These are phyloP conservation scores for Exsudoporus frostii DNA, from an alignment of 768 basidiomycete genomes.

Conservation along the genomic window DNA sequence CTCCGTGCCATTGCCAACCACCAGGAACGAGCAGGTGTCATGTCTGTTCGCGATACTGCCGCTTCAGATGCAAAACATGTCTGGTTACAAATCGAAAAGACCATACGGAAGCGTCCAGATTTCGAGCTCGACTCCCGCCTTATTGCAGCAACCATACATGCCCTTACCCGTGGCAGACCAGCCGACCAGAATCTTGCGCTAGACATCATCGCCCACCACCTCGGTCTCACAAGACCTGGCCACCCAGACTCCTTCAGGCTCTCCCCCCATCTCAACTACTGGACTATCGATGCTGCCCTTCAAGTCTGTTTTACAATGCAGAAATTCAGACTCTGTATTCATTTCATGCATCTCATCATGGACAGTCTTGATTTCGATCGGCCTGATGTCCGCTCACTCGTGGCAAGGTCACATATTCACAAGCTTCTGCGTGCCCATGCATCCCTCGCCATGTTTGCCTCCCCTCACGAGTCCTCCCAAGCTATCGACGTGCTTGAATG, in stretches of 20 bases:
- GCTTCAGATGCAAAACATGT: conserved; percentile 68
- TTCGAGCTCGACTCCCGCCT: conserved; percentile 54
- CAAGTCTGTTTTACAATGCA: conserved; percentile 50
- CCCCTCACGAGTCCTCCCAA: conserved; percentile 39
- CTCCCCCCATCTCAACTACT: conserved; percentile 40
- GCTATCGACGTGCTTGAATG: conserved; percentile 63
- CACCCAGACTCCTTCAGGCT: conserved; percentile 39
- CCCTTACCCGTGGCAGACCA: conserved; percentile 52
- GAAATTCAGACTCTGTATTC: conserved; percentile 45
- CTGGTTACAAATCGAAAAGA: conserved; percentile 64
- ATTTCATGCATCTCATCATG: conserved; percentile 61
- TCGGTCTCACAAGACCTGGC: conserved; percentile 53
- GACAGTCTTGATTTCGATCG: conserved; percentile 30
- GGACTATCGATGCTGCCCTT: conserved; percentile 53
- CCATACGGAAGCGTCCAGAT: conserved; percentile 41
- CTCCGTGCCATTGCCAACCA: conserved; percentile 45
- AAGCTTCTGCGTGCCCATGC: conserved; percentile 55
- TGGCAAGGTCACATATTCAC: conserved; percentile 58
- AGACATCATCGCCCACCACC: conserved; percentile 57
- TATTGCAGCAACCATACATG: conserved; percentile 50
- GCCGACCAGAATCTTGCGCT: conserved; percentile 67
- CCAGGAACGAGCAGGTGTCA: conserved; percentile 17
- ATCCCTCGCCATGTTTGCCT: conserved; percentile 37
- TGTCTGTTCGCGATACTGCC: conserved; percentile 35
- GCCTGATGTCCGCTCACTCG: conserved; percentile 32